Conservation (phyloP, 345 rosid genomes). For the Salix koriyanagi region DNA sequence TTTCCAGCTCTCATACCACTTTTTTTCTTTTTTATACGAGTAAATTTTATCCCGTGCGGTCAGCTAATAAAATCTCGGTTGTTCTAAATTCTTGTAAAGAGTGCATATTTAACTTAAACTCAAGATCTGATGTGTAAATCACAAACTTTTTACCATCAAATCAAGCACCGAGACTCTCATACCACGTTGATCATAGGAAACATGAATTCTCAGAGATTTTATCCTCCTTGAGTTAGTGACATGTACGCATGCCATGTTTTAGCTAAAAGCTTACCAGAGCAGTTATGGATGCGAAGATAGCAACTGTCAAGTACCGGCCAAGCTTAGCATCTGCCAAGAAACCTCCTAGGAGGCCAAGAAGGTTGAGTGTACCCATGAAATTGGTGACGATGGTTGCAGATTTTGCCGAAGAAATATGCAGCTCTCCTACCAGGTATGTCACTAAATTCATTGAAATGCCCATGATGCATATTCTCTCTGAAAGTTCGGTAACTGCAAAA, state of each 20-base stretch:
- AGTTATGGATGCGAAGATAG: constrained; percentile 56
- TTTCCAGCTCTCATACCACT: background rate
- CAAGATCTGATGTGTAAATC: accelerated
- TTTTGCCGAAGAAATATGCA: constrained; percentile 74
- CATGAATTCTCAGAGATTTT: background rate
- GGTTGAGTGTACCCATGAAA: constrained; percentile 89
- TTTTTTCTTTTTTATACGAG: too few relatives aligned
- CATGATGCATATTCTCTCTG: constrained; percentile 87
- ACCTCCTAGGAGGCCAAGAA: constrained; percentile 82
- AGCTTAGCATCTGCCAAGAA: constrained; percentile 90
- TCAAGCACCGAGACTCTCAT: accelerated
- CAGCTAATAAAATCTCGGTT: too few relatives aligned
- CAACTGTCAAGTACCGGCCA: constrained; percentile 73
- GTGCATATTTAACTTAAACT: too few relatives aligned
- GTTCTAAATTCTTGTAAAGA: too few relatives aligned
- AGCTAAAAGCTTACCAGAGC: constrained; percentile 47
- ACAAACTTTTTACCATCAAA: too few relatives aligned
- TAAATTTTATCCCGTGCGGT: too few relatives aligned
- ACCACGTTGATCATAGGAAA: background rate
- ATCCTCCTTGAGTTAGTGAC: background rate
- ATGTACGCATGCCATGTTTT: background rate
- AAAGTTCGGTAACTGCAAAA: constrained; percentile 69
- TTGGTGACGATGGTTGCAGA: constrained; percentile 82
- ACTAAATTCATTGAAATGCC: constrained; percentile 90
- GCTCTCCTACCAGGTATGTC: constrained; percentile 68